Conservation (phyloP, 1,284 basidiomycete species). For the Cronartium quercuum region DNA sequence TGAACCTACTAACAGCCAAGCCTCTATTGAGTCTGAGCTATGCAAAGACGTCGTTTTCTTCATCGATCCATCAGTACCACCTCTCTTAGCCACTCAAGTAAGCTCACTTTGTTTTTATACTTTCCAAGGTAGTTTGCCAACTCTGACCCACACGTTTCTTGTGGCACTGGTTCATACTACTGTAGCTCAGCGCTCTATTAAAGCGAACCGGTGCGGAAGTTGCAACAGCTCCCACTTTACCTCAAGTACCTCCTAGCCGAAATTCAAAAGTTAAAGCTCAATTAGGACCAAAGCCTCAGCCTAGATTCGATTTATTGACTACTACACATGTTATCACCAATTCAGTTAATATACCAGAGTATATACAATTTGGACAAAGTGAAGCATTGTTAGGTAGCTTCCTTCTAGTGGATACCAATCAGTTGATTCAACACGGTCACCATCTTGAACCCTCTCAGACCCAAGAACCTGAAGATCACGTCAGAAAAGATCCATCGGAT, state of each 20-base stretch:
- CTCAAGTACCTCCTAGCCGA: background rate
- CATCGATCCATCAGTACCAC: conserved; percentile 22
- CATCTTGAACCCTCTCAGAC: background rate
- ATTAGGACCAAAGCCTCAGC: background rate
- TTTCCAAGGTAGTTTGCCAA: background rate
- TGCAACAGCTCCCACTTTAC: background rate
- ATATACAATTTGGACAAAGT: background rate
- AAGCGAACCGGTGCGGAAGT: background rate
- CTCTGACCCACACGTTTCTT: background rate
- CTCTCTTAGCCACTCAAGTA: conserved; percentile 6
- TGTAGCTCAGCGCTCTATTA: background rate
- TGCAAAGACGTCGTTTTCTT: conserved; percentile 11
- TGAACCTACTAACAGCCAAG: too few species aligned
- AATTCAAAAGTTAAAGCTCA: background rate
- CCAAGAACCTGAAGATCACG: background rate
- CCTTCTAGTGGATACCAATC: background rate
- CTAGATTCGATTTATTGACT: conserved; percentile 20
- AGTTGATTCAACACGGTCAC: background rate
- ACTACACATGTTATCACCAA: conserved; percentile 28
- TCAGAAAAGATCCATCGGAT: background rate
- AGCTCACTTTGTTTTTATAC: background rate
- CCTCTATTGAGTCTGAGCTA: background rate
- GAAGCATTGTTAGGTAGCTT: conserved; percentile 1
- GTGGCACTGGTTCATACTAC: background rate
- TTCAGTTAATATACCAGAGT: conserved; percentile 28